Evolutionary conservation across 768 basidiomycete genomes (phyloP), one percentile per base, ranked within the genome.

Genomic region (Suillus decipiens): DNA sequence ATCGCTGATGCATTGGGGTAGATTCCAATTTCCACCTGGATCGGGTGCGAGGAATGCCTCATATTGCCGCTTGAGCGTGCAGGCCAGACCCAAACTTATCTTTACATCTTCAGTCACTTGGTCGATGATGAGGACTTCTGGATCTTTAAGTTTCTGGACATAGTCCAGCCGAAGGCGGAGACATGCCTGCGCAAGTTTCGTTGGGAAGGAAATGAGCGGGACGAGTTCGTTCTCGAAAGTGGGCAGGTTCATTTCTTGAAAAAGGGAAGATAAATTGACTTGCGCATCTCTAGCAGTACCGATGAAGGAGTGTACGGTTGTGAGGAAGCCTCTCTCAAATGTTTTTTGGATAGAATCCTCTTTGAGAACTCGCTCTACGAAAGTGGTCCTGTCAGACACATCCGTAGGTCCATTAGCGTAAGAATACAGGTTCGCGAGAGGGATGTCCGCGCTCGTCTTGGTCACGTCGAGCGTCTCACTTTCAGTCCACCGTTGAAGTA

Each of bases 291-390:
- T 92, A 67, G 94, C 92, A 59, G 89, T 86, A 43, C 89, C 88
- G 60, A 99, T 87, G 69, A 96, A 90, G 15, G 87, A 80, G 73
- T 95, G 90, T 8, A 96, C 86, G n/a, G 92, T 94, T 45, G 87
- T 88, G 69, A 95, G 82, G 67, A 91, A 93, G 15, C 91, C 90
- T 68, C 91, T 94, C 75, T 96, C 94, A 74, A 99, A 98, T 10
- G 93, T 95, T 64, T 90, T 85, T 75, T 96, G 92, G 70, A 99
- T 89, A n/a, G 90, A 90, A 70, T 99, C 96, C 75, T 99, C 96
- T 74, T 99, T 98, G 63, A 97, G 82, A 31, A 98, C 79, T 34
- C 95, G 87, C 73, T 98, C 97, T 39, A 98, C 90, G 74, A 99
- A 99, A 41, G 92, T 93, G 22, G 89, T 88, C 24, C 89, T 87